Conservation (phyloP, 2,329 filamentous ascomycete genomes). For the Alternaria rosae region DNA sequence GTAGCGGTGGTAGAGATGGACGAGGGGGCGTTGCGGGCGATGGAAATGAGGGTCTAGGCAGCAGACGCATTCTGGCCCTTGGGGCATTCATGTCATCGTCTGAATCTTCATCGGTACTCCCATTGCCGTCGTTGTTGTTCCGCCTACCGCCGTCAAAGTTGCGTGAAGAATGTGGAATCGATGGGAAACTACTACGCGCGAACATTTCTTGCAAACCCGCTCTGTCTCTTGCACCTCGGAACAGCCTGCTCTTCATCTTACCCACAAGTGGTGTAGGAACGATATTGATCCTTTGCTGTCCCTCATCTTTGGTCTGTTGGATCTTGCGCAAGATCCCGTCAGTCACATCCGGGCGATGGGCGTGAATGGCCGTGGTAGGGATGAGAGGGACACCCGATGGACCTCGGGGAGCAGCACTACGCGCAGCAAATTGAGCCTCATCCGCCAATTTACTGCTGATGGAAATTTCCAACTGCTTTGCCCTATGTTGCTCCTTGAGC, state of each 20-base stretch:
- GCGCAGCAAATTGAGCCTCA: conserved; percentile 33
- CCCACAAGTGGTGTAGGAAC: conserved; percentile 29
- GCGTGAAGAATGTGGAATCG: background rate
- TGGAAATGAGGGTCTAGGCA: background rate
- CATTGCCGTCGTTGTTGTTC: background rate
- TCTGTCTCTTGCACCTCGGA: conserved; percentile 20
- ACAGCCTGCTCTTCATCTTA: conserved; percentile 30
- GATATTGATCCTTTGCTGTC: conserved; percentile 18
- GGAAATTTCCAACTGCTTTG: conserved; percentile 37
- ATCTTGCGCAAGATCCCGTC: conserved; percentile 17
- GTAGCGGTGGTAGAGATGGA: background rate
- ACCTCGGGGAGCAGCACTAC: conserved; percentile 10
- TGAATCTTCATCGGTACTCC: conserved; percentile 5
- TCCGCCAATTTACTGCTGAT: conserved; percentile 35
- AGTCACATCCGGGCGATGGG: conserved; percentile 10
- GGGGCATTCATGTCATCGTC: conserved; percentile 6
- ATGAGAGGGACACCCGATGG: conserved; percentile 34
- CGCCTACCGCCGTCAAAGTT: background rate
- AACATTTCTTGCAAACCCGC: background rate
- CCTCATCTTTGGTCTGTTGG: background rate
- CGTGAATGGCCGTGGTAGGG: conserved; percentile 26
- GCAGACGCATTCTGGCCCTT: background rate
- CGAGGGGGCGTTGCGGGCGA: background rate
- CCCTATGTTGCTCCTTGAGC: conserved; percentile 22
- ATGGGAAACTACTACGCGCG: background rate